Conservation (phyloP, 495 filamentous ascomycete species). For the Podospora comata region DNA sequence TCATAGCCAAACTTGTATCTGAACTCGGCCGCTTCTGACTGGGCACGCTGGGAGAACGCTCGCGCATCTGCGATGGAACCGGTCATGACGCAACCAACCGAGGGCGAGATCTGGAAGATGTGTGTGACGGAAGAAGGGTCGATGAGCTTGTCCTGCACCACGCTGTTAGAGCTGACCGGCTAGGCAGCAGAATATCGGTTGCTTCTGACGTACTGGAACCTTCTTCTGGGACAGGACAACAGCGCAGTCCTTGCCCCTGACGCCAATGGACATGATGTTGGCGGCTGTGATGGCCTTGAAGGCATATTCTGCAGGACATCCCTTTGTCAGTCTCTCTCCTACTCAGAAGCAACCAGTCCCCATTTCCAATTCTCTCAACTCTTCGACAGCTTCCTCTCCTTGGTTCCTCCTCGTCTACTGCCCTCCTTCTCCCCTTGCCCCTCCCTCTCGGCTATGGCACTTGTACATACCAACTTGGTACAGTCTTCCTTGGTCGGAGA, state of each 20-base stretch:
- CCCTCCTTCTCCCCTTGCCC: neutral
- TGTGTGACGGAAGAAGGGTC: conserved; percentile 95
- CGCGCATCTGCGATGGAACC: conserved; percentile 97
- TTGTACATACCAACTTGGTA: conserved; percentile 94
- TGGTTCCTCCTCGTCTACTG: neutral
- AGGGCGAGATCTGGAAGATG: conserved; percentile 93
- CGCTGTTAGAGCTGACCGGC: conserved; percentile 29
- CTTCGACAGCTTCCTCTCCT: neutral
- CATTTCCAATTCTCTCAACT: conserved; percentile 3
- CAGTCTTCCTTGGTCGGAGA: conserved; percentile 95
- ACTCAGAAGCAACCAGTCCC: neutral
- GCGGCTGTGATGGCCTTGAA: conserved; percentile 99
- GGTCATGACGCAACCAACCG: conserved; percentile 97
- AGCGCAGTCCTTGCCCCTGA: conserved; percentile 93
- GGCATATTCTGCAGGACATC: conserved; percentile 79
- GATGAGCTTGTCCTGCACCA: conserved; percentile 88
- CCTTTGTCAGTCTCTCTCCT: conserved; percentile 32
- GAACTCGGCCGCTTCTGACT: conserved; percentile 95
- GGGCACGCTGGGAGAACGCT: conserved; percentile 84
- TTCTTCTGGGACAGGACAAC: conserved; percentile 99
- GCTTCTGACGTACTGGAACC: conserved; percentile 72
- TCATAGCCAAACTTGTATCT: conserved; percentile 98
- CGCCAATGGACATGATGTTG: conserved; percentile 95
- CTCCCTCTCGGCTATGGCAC: neutral
- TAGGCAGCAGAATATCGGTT: conserved; percentile 10